Conservation (phyloP, 176 grass and related monocot genomes). For the Elymus sibiricus region DNA sequence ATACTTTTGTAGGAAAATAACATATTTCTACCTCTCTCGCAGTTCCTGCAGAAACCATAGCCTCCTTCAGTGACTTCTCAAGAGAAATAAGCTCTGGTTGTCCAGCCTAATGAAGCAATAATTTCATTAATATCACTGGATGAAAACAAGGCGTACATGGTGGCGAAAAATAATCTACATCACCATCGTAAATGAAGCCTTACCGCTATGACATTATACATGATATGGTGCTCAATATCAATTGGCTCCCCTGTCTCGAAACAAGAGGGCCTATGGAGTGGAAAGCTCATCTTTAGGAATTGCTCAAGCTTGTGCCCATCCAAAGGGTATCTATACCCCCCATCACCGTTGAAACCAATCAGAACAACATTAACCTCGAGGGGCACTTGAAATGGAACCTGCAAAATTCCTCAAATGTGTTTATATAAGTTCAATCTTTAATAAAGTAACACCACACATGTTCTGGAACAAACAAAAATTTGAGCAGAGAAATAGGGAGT, state of each 20-base stretch:
- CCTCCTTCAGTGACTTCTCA: conserved; percentile 87
- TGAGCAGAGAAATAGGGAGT: background rate
- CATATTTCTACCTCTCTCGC: conserved; percentile 75
- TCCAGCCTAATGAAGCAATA: conserved; percentile 61
- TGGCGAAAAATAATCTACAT: conserved; percentile 4
- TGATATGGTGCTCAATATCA: conserved; percentile 98
- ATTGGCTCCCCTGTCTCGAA: conserved; percentile 93
- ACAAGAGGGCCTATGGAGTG: conserved; percentile 87
- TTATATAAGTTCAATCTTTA: background rate
- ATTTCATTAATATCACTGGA: conserved; percentile 15
- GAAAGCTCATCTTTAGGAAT: conserved; percentile 84
- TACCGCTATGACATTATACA: conserved; percentile 93
- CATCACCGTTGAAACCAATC: conserved; percentile 92
- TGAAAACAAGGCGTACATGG: conserved; percentile 9
- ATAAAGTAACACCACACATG: background rate
- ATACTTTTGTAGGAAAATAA: background rate
- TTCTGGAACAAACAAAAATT: background rate
- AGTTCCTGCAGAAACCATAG: conserved; percentile 77
- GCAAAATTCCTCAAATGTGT: conserved; percentile 31
- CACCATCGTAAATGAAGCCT: conserved; percentile 22
- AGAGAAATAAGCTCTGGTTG: conserved; percentile 94
- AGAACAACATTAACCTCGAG: conserved; percentile 97
- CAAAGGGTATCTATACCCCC: conserved; percentile 82
- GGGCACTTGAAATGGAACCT: conserved; percentile 99
- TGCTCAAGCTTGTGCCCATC: conserved; percentile 83